A percentile compares a stretch with the other conserved stretches of the same genome.
phyloP scores from a whole-genome alignment of 805 yeast species.

The Saccharomycopsis olivae region DNA sequence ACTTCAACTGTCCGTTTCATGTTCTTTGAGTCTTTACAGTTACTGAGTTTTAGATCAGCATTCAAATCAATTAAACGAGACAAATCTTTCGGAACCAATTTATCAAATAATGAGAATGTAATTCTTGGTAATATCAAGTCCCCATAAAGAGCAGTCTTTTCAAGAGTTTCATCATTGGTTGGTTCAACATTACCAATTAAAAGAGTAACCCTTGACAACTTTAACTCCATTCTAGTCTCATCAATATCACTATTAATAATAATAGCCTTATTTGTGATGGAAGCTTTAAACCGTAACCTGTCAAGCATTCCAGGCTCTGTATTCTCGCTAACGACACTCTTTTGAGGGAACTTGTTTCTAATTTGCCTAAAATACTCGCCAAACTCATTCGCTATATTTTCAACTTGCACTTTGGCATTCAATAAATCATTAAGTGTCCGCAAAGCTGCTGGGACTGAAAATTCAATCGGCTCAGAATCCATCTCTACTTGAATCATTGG shows the following conservation, averaged over 20 bases:
- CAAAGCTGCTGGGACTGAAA: constrained; percentile 8
- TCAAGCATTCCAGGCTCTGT: too few relatives aligned
- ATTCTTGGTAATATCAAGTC: constrained; percentile 1
- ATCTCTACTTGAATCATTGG: constrained; percentile 2
- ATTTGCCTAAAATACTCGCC: neutral
- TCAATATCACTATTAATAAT: too few relatives aligned
- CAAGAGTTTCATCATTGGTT: neutral
- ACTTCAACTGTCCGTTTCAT: constrained; percentile 6
- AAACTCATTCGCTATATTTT: constrained; percentile 5
- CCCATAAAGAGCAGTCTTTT: constrained; percentile 1
- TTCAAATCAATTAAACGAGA: constrained; percentile 37
- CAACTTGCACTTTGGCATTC: constrained; percentile 4
- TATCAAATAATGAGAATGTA: constrained; percentile 6
- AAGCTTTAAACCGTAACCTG: too few relatives aligned
- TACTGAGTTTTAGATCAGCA: constrained; percentile 33
- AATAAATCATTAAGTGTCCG: constrained; percentile 11
- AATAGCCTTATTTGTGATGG: too few relatives aligned
- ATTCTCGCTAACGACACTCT: neutral
- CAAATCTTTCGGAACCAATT: constrained; percentile 20
- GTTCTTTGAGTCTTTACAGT: constrained; percentile 23
- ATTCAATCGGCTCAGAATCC: neutral
- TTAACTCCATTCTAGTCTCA: constrained; percentile 1
- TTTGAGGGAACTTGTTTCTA: neutral
- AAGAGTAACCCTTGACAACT: neutral
- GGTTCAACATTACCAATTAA: constrained; percentile 1